These are phyloP conservation scores for Schizosaccharomyces octosporus DNA, from an alignment of 805 yeast genomes.

Conservation along the genomic window DNA sequence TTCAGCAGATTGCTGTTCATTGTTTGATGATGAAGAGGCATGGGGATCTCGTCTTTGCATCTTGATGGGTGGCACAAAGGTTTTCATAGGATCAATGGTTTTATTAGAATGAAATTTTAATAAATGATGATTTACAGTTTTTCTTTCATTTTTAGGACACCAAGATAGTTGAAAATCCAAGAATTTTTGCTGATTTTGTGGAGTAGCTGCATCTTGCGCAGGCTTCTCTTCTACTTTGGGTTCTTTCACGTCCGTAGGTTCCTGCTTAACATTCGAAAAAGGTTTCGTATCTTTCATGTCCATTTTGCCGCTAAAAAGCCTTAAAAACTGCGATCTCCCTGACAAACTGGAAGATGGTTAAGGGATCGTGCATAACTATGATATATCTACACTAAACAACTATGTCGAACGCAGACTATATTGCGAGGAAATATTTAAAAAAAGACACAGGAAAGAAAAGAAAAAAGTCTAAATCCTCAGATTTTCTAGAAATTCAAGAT, in stretches of 20 bases:
- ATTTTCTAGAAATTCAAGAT: conserved; percentile 8
- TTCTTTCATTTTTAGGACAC: background rate
- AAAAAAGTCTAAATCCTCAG: conserved; percentile 12
- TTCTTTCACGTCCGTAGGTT: background rate
- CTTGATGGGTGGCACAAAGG: background rate
- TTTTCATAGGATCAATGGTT: background rate
- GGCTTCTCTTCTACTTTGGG: background rate
- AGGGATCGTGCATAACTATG: background rate
- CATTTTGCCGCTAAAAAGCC: background rate
- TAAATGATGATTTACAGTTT: background rate
- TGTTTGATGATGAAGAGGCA: background rate
- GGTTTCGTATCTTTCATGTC: background rate
- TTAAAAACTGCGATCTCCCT: background rate
- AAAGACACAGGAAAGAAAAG: conserved; percentile 9
- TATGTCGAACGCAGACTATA: conserved; percentile 20
- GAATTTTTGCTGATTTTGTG: background rate
- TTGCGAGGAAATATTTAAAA: conserved; percentile 21
- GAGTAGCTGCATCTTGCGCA: background rate
- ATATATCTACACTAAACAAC: background rate
- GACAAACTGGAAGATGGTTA: background rate
- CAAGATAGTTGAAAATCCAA: background rate
- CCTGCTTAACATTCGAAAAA: background rate
- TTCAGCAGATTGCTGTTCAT: background rate
- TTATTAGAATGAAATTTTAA: background rate
- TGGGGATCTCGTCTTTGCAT: background rate